phyloP scores from a whole-genome alignment of 2,329 filamentous ascomycete species.

The Phialophora expanda region DNA sequence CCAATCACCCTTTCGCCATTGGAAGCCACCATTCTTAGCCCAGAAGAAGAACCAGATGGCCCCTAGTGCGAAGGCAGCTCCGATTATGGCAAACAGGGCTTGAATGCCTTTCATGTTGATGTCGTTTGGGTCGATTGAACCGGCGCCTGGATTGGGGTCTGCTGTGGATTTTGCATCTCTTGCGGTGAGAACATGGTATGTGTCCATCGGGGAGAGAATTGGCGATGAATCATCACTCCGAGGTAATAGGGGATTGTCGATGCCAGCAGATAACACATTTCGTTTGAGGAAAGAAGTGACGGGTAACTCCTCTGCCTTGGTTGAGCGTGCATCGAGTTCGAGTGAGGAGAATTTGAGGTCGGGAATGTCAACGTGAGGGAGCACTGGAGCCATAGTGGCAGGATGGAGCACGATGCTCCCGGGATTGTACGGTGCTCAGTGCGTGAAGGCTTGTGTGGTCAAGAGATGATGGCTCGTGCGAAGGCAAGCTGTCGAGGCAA shows the following conservation, averaged over 20 bases:
- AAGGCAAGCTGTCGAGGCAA: background rate
- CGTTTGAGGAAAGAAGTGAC: constrained; percentile 23
- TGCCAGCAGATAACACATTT: constrained; percentile 9
- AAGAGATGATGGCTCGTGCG: background rate
- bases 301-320: constrained; percentile 13
- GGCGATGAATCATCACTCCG: constrained; percentile 27
- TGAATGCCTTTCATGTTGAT: constrained; percentile 70
- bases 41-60: constrained; percentile 99
- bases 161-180: constrained; percentile 40
- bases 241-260: constrained; percentile 27
- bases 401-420: constrained; percentile 16
- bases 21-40: constrained; percentile 94
- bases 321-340: constrained; percentile 38
- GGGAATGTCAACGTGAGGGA: constrained; percentile 24
- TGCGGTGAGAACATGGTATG: constrained; percentile 41
- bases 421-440: constrained; percentile 5
- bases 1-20: constrained; percentile 86
- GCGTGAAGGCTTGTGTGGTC: background rate
- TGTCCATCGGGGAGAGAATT: constrained; percentile 39
- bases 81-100: constrained; percentile 83
- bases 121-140: constrained; percentile 48
- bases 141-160: constrained; percentile 40
- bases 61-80: constrained; percentile 72
- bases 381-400: constrained; percentile 34
- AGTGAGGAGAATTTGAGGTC: constrained; percentile 39